Evolutionary conservation across 148 eudicot genomes (phyloP), one percentile per base, ranked within the genome.

Genomic region (Rhododendron molle): DNA sequence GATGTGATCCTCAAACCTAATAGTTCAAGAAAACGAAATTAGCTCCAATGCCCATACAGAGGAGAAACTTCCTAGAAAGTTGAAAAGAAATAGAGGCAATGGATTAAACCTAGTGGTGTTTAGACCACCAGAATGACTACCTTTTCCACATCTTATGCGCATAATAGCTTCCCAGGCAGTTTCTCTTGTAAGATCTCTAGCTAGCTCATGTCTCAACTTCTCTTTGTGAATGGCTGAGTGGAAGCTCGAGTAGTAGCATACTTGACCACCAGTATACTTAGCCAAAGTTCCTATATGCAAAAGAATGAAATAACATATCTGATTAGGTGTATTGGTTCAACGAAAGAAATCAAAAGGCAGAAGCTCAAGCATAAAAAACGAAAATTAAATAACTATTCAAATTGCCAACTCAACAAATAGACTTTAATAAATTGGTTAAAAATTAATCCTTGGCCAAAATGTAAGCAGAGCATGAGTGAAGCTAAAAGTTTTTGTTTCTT

Each of bases 81-180:
- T 54, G 21, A 76, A 77, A 26, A 9, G 79, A 74, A 54, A 81
- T 56, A 81, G 32, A 78, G 83, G 86, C 36, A 82, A 86, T 15
- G 50, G 47, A 11, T 73, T 76, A 47, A 54, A 15, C 13, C 13
- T 23, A 14, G 52, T 30, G 38, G 26, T 32, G 4, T 43, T 58
- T 56, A 56, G 26, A 77, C n/a, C 23, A 47, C 81, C 54, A 40
- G 26, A 47, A 81, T 26, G 78, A 40, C 86, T 58, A 95, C 99
- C 99, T 95, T 94, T 97, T 83, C 99, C 99, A 88, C 99, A 97
- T 92, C 99, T 90, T 83, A 97, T 91, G 77, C 98, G 98, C 98
- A 97, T 88, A 76, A 97, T 98, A 80, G 98, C 92, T 89, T 97
- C 99, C 99, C 99, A 97, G 34, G 98, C 99, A 87, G 98, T 97